A percentile compares a stretch with the other conserved stretches of the same genome.
Conservation (phyloP, 2,329 filamentous ascomycete genomes). For the Dactylellina sp. region DNA sequence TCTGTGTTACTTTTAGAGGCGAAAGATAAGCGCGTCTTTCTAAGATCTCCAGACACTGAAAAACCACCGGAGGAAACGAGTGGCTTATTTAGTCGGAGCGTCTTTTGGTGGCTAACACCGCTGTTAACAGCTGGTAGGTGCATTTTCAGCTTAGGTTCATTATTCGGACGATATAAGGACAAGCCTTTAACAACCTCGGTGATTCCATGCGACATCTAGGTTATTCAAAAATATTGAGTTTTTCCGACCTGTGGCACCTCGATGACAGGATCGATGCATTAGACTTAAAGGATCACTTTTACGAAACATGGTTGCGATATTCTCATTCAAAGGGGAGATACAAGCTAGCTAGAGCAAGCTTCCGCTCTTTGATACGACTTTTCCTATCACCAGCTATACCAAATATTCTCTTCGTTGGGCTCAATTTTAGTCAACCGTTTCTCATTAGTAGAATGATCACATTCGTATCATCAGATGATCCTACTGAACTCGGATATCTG, state of each 20-base stretch:
- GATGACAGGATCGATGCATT: conserved; percentile 31
- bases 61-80: conserved; percentile 62
- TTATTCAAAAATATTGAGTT: conserved; percentile 37
- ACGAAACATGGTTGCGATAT: conserved; percentile 41
- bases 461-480: conserved; percentile 41
- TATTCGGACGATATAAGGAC: too few species aligned
- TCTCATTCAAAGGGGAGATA: conserved; percentile 34
- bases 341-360: conserved; percentile 39
- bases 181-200: too few species aligned
- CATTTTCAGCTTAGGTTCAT: conserved; percentile 2
- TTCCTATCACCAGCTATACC: conserved; percentile 58
- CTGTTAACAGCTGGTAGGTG: conserved; percentile 60
- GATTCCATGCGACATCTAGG: conserved; percentile 13
- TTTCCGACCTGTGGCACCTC: conserved; percentile 47
- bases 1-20: conserved; percentile 49
- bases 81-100: conserved; percentile 62
- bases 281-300: conserved; percentile 40
- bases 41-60: conserved; percentile 58
- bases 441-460: conserved; percentile 61
- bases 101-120: conserved; percentile 64
- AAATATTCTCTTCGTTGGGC: conserved; percentile 60
- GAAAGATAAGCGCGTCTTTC: conserved; percentile 41
- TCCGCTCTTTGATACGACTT: conserved; percentile 40
- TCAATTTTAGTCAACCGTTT: conserved; percentile 62
- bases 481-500: conserved; percentile 45